A percentile compares a stretch with the other conserved stretches of the same genome.
Conservation (phyloP, 1,284 basidiomycete species). For the Ustilago xerochloae region DNA sequence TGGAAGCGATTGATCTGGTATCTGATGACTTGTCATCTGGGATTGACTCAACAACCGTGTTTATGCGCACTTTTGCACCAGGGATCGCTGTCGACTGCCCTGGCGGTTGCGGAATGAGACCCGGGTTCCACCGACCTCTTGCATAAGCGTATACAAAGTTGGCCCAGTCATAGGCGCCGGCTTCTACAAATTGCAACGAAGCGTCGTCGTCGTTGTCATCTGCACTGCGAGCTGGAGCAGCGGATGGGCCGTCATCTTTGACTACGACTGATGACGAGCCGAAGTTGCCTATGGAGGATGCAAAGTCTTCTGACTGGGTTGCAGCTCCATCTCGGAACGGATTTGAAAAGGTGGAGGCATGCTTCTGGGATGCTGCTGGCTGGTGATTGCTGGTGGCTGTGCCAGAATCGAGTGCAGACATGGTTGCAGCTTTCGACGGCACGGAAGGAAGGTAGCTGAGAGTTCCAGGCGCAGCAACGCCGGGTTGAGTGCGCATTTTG, state of each 20-base stretch:
- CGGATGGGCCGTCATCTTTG: background rate
- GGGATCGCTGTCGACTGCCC: constrained; percentile 43
- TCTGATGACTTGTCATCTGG: background rate
- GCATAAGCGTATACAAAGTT: constrained; percentile 64
- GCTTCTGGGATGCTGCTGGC: background rate
- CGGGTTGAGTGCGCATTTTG: constrained; percentile 22
- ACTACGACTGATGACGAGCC: background rate
- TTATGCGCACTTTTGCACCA: constrained; percentile 36
- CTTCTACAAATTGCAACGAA: constrained; percentile 14
- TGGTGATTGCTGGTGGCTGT: background rate
- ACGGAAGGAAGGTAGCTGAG: constrained; percentile 44
- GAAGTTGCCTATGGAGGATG: background rate
- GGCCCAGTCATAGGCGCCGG: constrained; percentile 61
- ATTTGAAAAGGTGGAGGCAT: constrained; percentile 12
- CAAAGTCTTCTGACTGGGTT: background rate
- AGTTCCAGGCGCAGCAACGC: constrained; percentile 29
- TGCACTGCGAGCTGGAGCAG: background rate
- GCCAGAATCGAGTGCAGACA: background rate
- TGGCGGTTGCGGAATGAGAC: constrained; percentile 57
- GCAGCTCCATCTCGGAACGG: constrained; percentile 13
- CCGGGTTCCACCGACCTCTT: constrained; percentile 60
- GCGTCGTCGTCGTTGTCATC: background rate
- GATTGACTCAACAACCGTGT: constrained; percentile 4
- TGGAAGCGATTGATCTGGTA: background rate
- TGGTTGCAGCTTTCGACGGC: background rate